Evolutionary conservation across 495 filamentous ascomycete species (phyloP).

Genomic region (Cercophora scortea): DNA sequence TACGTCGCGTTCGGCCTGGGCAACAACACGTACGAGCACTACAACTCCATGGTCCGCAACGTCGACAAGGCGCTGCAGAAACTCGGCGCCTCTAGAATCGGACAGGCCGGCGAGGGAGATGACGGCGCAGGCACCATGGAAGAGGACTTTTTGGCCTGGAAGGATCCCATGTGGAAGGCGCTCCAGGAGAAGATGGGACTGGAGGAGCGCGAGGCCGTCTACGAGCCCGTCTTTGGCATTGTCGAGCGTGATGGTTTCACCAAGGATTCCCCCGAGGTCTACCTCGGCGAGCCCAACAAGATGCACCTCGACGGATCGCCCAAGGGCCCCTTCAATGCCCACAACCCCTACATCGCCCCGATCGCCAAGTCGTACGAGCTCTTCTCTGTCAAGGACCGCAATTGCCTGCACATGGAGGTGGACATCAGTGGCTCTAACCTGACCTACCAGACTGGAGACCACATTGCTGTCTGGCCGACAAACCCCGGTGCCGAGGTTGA

Average conservation of each 20-base stretch:
- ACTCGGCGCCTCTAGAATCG: slow-evolving; percentile 76
- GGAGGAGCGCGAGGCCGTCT: slow-evolving; percentile 92
- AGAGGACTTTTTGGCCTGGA: slow-evolving; percentile 98
- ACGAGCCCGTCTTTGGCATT: slow-evolving; percentile 87
- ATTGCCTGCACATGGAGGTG: slow-evolving; percentile 96
- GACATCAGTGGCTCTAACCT: slow-evolving; percentile 81
- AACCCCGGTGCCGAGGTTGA: slow-evolving; percentile 92
- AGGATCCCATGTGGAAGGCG: slow-evolving; percentile 96
- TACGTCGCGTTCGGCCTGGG: slow-evolving; percentile 95
- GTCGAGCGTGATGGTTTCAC: slow-evolving; percentile 67
- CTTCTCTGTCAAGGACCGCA: slow-evolving; percentile 85
- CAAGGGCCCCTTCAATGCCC: slow-evolving; percentile 89
- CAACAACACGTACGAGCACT: slow-evolving; percentile 99
- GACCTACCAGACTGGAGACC: slow-evolving; percentile 91
- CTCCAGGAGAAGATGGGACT: slow-evolving; percentile 73
- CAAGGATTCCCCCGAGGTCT: slow-evolving; percentile 76
- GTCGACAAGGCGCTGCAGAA: slow-evolving; percentile 72
- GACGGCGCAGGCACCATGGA: slow-evolving; percentile 99
- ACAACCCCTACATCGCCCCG: slow-evolving; percentile 95
- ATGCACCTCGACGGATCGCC: slow-evolving; percentile 79
- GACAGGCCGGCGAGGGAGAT: slow-evolving; percentile 87
- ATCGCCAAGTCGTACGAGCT: slow-evolving; percentile 85
- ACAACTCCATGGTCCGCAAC: slow-evolving; percentile 96
- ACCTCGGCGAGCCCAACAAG: slow-evolving; percentile 93
- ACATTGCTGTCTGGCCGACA: slow-evolving; percentile 95